phyloP scores from a whole-genome alignment of 257 asterid species.

The Solanum etuberosum region DNA sequence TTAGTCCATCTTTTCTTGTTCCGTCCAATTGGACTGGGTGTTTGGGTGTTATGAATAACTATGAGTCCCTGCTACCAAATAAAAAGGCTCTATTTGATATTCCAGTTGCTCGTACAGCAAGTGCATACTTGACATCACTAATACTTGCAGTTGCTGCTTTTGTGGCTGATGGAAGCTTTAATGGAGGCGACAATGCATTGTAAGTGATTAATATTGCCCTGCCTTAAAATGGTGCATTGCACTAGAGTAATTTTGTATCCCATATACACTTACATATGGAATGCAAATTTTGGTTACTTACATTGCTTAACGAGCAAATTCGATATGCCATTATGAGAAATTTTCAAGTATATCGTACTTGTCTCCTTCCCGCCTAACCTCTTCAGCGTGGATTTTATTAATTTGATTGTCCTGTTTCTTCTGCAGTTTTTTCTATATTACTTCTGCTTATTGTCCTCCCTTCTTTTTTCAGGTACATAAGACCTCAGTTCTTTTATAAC shows the following conservation, averaged over 20 bases:
- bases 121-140: conserved; percentile 71
- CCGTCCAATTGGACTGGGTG: conserved; percentile 94
- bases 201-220: conserved; percentile 20
- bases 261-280: neutral
- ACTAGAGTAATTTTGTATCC: neutral
- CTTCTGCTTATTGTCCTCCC: neutral
- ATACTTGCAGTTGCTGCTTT: conserved; percentile 62
- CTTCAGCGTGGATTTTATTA: neutral
- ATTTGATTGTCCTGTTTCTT: neutral
- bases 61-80: conserved; percentile 71
- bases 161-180: conserved; percentile 74
- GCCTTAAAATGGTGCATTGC: neutral
- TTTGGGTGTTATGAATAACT: conserved; percentile 81
- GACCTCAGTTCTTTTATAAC: conserved; percentile 86
- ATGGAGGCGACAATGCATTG: conserved; percentile 89
- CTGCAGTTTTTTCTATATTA: neutral
- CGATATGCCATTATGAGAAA: neutral
- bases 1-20: conserved; percentile 92
- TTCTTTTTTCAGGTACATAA: conserved; percentile 55
- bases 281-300: neutral
- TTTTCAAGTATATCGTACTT: neutral
- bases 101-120: conserved; percentile 83
- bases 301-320: neutral
- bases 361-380: neutral
- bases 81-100: conserved; percentile 81